These are phyloP conservation scores for Verticillium isaacii DNA, from an alignment of 2,329 filamentous ascomycete species.

Conservation along the genomic window DNA sequence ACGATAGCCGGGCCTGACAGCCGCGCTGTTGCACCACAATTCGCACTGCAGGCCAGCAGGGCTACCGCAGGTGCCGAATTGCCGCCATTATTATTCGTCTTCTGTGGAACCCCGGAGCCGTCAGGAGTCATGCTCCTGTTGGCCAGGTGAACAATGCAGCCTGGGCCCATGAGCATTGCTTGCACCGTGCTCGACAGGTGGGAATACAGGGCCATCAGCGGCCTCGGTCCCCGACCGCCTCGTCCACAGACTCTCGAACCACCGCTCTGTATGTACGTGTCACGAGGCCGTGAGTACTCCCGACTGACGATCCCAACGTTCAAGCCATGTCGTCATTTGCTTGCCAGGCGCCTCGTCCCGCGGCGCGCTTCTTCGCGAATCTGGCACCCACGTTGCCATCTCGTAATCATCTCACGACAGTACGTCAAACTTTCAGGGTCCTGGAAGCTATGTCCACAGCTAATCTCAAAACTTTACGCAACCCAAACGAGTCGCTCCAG, in stretches of 20 bases:
- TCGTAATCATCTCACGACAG: background rate
- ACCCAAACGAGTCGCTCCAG: background rate
- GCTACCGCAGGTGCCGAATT: background rate
- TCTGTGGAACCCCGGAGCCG: background rate
- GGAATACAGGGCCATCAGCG: background rate
- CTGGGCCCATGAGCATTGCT: background rate
- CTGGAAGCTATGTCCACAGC: background rate
- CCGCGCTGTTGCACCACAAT: background rate
- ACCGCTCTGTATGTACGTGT: background rate
- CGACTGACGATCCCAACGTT: background rate
- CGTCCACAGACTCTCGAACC: background rate
- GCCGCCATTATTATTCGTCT: background rate
- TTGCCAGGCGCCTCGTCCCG: background rate
- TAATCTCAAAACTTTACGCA: background rate
- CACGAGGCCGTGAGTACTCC: background rate
- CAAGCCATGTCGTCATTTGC: background rate
- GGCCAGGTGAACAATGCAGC: background rate
- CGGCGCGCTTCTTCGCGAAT: background rate
- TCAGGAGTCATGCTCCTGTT: background rate
- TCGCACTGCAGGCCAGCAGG: background rate
- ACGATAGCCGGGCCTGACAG: background rate
- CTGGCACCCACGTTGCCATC: background rate
- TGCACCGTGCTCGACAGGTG: no score
- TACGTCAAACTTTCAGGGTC: background rate
- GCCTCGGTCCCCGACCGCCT: background rate